Conservation (phyloP, 352 stramenopile genomes). For the Thalassiosira oceanica region DNA sequence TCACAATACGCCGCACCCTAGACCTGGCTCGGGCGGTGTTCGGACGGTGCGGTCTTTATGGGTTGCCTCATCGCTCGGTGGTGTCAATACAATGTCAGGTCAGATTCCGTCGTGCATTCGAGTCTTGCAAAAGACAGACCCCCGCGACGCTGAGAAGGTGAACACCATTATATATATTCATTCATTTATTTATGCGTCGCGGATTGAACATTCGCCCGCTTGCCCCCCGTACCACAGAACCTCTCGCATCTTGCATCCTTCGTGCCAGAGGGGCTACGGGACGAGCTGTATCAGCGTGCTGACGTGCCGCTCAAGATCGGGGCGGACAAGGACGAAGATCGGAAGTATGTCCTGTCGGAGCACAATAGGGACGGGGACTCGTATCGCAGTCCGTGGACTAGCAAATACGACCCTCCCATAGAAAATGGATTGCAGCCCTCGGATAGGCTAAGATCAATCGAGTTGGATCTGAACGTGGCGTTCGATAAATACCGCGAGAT, state of each 20-base stretch:
- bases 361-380: slow-evolving; percentile 94
- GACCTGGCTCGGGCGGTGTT: too few species aligned
- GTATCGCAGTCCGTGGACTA: slow-evolving; percentile 91
- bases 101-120: slow-evolving; percentile 36
- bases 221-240: neutral
- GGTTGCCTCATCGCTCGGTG: too few species aligned
- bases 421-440: slow-evolving; percentile 88
- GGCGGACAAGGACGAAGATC: slow-evolving; percentile 6
- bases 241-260: slow-evolving; percentile 9
- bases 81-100: too few species aligned
- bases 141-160: slow-evolving; percentile 33
- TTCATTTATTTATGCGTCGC: neutral
- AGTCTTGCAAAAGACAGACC: slow-evolving; percentile 32
- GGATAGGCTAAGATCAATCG: slow-evolving; percentile 86
- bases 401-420: slow-evolving; percentile 85
- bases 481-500: slow-evolving; percentile 95
- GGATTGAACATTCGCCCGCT: slow-evolving; percentile 9
- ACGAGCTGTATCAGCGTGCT: slow-evolving; percentile 31
- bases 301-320: slow-evolving; percentile 26
- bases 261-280: slow-evolving; percentile 17
- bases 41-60: too few species aligned
- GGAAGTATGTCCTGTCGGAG: slow-evolving; percentile 88
- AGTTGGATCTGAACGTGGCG: slow-evolving; percentile 92
- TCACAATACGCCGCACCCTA: too few species aligned
- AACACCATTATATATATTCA: slow-evolving; percentile 6